A percentile compares a stretch with the other conserved stretches of the same genome.
phyloP scores from a whole-genome alignment of 495 filamentous ascomycete genomes.

The Hyaloscypha variabilis region DNA sequence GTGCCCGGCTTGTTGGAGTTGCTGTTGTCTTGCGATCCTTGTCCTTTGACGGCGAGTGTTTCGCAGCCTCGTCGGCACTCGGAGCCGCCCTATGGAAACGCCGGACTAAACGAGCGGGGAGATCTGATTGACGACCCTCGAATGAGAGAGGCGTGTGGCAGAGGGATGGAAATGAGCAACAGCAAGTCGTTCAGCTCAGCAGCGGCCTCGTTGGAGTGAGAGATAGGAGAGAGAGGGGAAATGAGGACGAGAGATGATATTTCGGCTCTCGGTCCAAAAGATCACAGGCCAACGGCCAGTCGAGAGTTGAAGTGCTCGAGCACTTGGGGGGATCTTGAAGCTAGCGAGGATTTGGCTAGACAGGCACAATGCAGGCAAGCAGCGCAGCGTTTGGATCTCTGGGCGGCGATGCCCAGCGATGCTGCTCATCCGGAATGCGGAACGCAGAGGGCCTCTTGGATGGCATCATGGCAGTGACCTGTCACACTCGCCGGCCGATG shows the following conservation, averaged over 20 bases:
- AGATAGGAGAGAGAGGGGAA: neutral
- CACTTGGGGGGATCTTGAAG: neutral
- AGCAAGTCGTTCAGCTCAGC: neutral
- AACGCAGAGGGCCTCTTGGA: neutral
- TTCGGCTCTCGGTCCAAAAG: conserved; percentile 8
- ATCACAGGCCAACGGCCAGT: neutral
- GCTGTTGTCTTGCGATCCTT: conserved; percentile 21
- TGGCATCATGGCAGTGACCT: no score
- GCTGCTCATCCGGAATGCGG: conserved; percentile 13
- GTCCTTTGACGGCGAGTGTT: conserved; percentile 27
- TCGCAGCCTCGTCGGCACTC: conserved; percentile 13
- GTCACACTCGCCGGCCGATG: neutral
- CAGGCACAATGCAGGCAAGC: conserved; percentile 14
- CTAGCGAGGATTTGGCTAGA: conserved; percentile 7
- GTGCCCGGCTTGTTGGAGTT: neutral
- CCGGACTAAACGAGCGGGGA: neutral
- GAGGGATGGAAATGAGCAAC: neutral
- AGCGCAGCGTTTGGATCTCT: no score
- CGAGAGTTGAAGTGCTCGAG: neutral
- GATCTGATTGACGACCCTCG: neutral
- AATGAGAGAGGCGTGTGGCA: neutral
- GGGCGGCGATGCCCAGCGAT: neutral
- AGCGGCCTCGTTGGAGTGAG: neutral
- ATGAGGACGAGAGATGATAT: neutral
- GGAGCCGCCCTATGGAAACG: conserved; percentile 3